Percentiles rank a stretch among this genome's conserved stretches.
phyloP scores from a whole-genome alignment of 2,329 filamentous ascomycete genomes.

The Fusarium mangiferae region DNA sequence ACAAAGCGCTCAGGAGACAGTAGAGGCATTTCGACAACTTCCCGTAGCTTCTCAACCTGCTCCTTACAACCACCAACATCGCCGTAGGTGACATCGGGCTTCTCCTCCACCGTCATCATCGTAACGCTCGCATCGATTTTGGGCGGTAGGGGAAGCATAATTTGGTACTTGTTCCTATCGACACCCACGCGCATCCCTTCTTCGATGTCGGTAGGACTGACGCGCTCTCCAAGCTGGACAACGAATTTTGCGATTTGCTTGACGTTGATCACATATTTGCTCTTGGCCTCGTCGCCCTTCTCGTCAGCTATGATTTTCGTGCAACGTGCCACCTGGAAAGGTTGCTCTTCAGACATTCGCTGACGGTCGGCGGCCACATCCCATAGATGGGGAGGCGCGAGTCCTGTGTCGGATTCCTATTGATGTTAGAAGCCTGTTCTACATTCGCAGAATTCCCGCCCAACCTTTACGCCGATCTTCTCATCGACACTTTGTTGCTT shows the following conservation, averaged over 20 bases:
- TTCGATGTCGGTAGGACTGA: conserved; percentile 98
- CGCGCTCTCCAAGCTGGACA: conserved; percentile 94
- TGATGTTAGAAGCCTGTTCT: conserved; percentile 33
- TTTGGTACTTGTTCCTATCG: conserved; percentile 99
- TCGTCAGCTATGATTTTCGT: conserved; percentile 99
- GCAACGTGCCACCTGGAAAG: conserved; percentile 95
- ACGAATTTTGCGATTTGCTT: conserved; percentile 99
- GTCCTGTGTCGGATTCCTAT: conserved; percentile 96
- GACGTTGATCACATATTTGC: conserved; percentile 99
- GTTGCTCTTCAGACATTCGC: conserved; percentile 98
- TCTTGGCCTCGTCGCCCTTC: conserved; percentile 92
- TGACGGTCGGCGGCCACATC: conserved; percentile 97
- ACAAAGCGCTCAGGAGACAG: conserved; percentile 97
- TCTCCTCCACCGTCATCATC: conserved; percentile 99
- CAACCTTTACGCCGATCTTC: conserved; percentile 89
- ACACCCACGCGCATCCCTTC: conserved; percentile 99
- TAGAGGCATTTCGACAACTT: conserved; percentile 98
- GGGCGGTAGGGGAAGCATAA: conserved; percentile 91
- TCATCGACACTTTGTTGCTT: conserved; percentile 98
- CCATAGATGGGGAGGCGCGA: conserved; percentile 98
- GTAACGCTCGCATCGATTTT: conserved; percentile 99
- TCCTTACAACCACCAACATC: conserved; percentile 99
- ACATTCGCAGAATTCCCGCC: conserved; percentile 31
- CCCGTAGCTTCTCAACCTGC: conserved; percentile 98
- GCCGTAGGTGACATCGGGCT: conserved; percentile 98